These are phyloP conservation scores for Cladosporium sp. DNA, from an alignment of 2,329 filamentous ascomycete genomes.

Conservation along the genomic window DNA sequence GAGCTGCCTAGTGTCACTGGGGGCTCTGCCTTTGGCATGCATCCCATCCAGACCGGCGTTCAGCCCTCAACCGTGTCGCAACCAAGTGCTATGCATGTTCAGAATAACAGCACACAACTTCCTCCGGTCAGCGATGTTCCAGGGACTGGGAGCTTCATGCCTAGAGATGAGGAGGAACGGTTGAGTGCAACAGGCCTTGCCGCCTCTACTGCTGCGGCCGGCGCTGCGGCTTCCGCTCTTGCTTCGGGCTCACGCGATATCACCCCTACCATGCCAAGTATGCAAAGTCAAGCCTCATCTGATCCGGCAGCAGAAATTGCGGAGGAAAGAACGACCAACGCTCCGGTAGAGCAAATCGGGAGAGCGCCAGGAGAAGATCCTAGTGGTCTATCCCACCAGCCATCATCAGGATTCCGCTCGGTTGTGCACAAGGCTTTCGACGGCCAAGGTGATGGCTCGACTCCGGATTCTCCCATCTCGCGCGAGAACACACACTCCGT, in stretches of 20 bases:
- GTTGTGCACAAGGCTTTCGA: constrained; percentile 63
- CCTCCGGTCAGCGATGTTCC: constrained; percentile 41
- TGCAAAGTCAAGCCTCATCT: background rate
- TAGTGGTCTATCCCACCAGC: constrained; percentile 6
- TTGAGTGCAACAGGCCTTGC: constrained; percentile 5
- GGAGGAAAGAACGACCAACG: background rate
- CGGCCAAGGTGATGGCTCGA: constrained; percentile 48
- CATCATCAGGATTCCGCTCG: constrained; percentile 7
- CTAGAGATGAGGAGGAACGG: constrained; percentile 6
- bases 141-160: constrained; percentile 34
- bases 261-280: background rate
- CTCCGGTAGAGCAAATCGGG: constrained; percentile 6
- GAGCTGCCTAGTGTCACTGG: background rate
- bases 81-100: constrained; percentile 5
- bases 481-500: constrained; percentile 33
- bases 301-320: constrained; percentile 9
- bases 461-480: constrained; percentile 38
- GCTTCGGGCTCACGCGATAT: constrained; percentile 1
- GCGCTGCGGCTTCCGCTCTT: background rate
- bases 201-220: constrained; percentile 3
- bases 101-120: constrained; percentile 32
- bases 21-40: background rate
- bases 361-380: constrained; percentile 4
- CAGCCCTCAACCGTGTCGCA: background rate
- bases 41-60: background rate